Evolutionary conservation across 345 rosid species (phyloP).

Genomic region (Populus davidiana): DNA sequence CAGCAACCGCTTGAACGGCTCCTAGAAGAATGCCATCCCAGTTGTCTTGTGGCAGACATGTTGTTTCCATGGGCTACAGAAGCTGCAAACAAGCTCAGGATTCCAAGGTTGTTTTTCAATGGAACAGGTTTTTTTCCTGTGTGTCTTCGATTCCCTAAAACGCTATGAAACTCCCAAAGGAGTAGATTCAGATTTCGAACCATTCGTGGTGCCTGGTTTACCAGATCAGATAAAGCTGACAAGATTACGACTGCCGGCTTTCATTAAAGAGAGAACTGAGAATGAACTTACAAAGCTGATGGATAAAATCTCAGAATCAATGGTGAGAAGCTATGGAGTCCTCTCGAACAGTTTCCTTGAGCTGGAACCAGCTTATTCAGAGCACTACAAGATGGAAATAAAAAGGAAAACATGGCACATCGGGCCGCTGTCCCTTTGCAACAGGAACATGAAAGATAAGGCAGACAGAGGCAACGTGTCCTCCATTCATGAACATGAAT

Average conservation of each 20-base stretch:
- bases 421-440: slow-evolving; percentile 9
- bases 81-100: slow-evolving; percentile 7
- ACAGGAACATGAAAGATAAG: not conserved
- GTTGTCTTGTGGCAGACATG: slow-evolving; percentile 17
- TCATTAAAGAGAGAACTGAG: not conserved
- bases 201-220: slow-evolving; percentile 3
- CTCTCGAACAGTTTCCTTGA: slow-evolving; percentile 7
- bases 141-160: not conserved
- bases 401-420: slow-evolving; percentile 11
- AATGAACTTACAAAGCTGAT: not conserved
- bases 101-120: slow-evolving; percentile 10
- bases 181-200: slow-evolving; percentile 2
- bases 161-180: not conserved
- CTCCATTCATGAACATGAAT: not conserved
- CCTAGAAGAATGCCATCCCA: slow-evolving; percentile 8
- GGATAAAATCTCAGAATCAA: not conserved
- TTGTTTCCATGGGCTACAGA: slow-evolving; percentile 22
- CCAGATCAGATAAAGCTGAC: slow-evolving; percentile 6
- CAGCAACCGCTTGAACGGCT: slow-evolving; percentile 15
- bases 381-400: not conserved
- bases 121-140: not conserved
- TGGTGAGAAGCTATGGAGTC: not conserved
- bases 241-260: slow-evolving; percentile 1
- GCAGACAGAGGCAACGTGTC: not conserved
- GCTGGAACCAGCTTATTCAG: slow-evolving; percentile 10